These are phyloP conservation scores for Corymbia calophylla DNA, from an alignment of 441 rosid genomes.

Conservation along the genomic window DNA sequence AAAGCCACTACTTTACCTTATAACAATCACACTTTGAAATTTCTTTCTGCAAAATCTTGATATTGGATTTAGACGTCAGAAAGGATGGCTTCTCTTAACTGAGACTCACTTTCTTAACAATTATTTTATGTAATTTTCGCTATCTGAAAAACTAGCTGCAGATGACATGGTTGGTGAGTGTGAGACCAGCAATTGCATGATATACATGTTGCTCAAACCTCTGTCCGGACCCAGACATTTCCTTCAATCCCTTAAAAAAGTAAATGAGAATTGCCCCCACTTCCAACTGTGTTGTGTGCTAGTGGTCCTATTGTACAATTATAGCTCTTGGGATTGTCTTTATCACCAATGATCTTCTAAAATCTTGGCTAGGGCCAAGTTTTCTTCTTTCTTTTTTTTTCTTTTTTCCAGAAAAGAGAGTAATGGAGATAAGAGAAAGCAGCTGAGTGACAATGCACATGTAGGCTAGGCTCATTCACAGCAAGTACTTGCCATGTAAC, in stretches of 20 bases:
- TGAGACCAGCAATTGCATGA: background rate
- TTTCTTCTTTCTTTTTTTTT: background rate
- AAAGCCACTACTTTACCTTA: background rate
- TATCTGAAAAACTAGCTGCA: background rate
- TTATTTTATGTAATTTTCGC: background rate
- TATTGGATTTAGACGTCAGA: background rate
- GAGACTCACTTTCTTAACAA: background rate
- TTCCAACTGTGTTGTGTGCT: background rate
- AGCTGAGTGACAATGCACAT: background rate
- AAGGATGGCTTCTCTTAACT: background rate
- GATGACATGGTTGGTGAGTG: background rate
- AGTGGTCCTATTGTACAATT: background rate
- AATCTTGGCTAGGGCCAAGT: background rate
- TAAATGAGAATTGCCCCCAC: background rate
- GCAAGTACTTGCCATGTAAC: background rate
- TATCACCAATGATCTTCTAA: constrained; percentile 1
- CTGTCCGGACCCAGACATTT: background rate
- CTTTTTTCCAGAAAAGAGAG: background rate
- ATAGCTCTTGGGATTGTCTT: background rate
- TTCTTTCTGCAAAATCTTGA: background rate
- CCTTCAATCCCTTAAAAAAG: background rate
- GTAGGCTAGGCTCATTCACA: background rate
- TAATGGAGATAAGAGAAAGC: background rate
- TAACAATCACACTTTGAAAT: background rate
- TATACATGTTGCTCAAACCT: background rate